These are phyloP conservation scores for Epichloe glyceriae DNA, from an alignment of 2,329 filamentous ascomycete species.

Conservation along the genomic window DNA sequence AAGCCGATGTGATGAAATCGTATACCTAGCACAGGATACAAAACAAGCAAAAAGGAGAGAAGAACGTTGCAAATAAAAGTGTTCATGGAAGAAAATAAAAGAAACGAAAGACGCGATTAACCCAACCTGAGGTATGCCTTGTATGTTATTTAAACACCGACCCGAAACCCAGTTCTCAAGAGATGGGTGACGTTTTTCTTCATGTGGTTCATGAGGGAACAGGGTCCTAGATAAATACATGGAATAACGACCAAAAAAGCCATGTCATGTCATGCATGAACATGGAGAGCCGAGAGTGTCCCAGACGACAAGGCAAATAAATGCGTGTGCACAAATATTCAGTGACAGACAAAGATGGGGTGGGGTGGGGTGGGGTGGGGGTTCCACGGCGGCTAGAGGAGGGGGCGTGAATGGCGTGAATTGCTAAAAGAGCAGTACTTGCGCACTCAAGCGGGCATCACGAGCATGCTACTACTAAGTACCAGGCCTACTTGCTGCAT, in stretches of 20 bases:
- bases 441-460: too few relatives aligned
- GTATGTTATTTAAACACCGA: neutral
- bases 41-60: neutral
- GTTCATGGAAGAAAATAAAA: neutral
- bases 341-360: conserved; percentile 8
- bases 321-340: conserved; percentile 9
- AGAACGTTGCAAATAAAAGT: neutral
- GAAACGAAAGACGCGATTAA: neutral
- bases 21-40: neutral
- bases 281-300: conserved; percentile 25
- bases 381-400: neutral
- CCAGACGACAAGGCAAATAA: conserved; percentile 13
- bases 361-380: neutral
- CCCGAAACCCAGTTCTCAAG: neutral
- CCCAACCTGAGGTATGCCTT: neutral
- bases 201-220: neutral
- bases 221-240: conserved; percentile 3
- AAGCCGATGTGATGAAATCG: neutral
- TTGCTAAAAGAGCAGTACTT: neutral
- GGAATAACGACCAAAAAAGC: conserved; percentile 3
- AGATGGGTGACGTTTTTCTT: neutral
- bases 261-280: conserved; percentile 20
- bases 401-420: neutral
- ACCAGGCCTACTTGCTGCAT: too few relatives aligned
- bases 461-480: too few relatives aligned